Conservation (phyloP, 164 flowering plant genomes). For the Warburgia ugandensis region DNA sequence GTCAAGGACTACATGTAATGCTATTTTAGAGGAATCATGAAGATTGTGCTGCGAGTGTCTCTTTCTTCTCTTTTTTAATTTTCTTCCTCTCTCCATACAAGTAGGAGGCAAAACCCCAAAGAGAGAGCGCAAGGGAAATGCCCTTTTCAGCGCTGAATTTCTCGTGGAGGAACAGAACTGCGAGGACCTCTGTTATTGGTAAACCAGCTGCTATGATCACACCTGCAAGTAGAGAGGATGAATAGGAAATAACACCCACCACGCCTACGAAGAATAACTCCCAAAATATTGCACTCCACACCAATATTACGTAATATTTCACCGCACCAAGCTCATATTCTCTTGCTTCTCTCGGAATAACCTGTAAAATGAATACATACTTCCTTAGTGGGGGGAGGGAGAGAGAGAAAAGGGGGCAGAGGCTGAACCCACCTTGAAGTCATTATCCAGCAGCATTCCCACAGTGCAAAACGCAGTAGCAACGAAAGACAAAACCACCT, state of each 20-base stretch:
- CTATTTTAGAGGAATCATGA: too few species aligned
- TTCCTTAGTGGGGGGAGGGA: background rate
- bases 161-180: conserved; percentile 22
- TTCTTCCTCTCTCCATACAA: conserved; percentile 45
- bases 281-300: conserved; percentile 30
- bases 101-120: conserved; percentile 61
- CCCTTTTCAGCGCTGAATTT: conserved; percentile 50
- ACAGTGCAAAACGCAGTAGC: conserved; percentile 39
- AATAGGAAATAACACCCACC: conserved; percentile 39
- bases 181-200: conserved; percentile 43
- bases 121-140: conserved; percentile 40
- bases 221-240: conserved; percentile 43
- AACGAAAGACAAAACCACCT: conserved; percentile 38
- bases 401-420: background rate
- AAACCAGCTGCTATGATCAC: conserved; percentile 31
- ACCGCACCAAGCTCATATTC: conserved; percentile 36
- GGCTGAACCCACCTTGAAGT: conserved; percentile 34
- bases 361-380: conserved; percentile 20
- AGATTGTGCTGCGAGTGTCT: too few species aligned
- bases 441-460: conserved; percentile 47
- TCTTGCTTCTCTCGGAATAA: conserved; percentile 44
- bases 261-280: conserved; percentile 43
- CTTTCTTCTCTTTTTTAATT: conserved; percentile 8
- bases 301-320: conserved; percentile 34
- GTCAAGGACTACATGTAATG: too few species aligned